Percentiles rank a stretch among this genome's conserved stretches.
Conservation (phyloP, 1,139 yeast genomes). For the Pichia sp. region DNA sequence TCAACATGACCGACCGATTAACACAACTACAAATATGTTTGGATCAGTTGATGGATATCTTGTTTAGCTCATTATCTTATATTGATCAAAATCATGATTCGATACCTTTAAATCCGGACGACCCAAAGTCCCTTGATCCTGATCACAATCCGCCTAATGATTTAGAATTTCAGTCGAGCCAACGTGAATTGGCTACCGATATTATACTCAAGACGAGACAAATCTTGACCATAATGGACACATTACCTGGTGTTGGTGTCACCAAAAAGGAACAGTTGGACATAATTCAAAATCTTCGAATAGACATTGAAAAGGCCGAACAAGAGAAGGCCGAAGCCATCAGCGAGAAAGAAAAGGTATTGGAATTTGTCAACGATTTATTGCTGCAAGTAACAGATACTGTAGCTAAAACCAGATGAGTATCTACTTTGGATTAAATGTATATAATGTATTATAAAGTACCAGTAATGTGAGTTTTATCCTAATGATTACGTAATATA, state of each 20-base stretch:
- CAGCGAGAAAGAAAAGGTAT: conserved; percentile 54
- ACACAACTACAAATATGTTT: conserved; percentile 89
- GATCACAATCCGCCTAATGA: conserved; percentile 35
- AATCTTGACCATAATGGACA: conserved; percentile 75
- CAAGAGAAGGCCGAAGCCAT: conserved; percentile 49
- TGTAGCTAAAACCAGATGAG: conserved; percentile 27
- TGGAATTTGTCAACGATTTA: conserved; percentile 59
- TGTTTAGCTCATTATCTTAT: conserved; percentile 83
- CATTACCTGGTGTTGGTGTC: conserved; percentile 89
- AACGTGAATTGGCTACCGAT: conserved; percentile 74
- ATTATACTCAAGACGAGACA: conserved; percentile 81
- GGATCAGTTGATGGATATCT: conserved; percentile 80
- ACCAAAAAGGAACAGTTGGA: conserved; percentile 67
- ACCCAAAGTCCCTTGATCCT: conserved; percentile 47
- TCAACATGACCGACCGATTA: conserved; percentile 66
- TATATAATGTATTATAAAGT: too few relatives aligned
- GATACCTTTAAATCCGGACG: conserved; percentile 36
- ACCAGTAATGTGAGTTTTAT: too few relatives aligned
- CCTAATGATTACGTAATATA: too few relatives aligned
- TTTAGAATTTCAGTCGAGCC: conserved; percentile 47
- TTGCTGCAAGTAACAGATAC: conserved; percentile 57
- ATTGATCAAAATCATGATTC: conserved; percentile 67
- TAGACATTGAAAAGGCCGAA: conserved; percentile 57
- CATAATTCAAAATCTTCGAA: conserved; percentile 55
- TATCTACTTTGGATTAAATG: background rate